A percentile compares a stretch with the other conserved stretches of the same genome.
Conservation (phyloP, 2,329 filamentous ascomycete species). For the Venturia carpophila region DNA sequence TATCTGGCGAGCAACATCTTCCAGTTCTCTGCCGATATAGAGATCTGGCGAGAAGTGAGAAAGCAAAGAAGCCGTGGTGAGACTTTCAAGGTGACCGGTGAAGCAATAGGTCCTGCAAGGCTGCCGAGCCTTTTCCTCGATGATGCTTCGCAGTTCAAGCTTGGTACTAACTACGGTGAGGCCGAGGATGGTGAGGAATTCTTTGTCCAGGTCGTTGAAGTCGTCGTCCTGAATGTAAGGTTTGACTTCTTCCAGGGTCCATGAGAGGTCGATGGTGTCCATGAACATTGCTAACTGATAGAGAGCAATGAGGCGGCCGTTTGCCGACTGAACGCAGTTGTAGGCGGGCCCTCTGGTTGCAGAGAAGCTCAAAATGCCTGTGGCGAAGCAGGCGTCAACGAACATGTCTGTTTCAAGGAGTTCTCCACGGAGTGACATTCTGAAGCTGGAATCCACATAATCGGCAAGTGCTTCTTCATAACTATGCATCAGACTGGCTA, state of each 20-base stretch:
- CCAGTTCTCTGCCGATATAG: neutral
- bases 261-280: neutral
- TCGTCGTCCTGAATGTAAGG: neutral
- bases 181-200: neutral
- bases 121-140: neutral
- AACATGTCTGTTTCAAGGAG: neutral
- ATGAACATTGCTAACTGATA: slow-evolving; percentile 7
- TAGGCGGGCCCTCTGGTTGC: neutral
- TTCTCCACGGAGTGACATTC: neutral
- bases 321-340: neutral
- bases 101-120: neutral
- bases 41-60: neutral
- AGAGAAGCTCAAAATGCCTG: slow-evolving; percentile 3
- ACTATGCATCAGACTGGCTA: neutral
- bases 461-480: neutral
- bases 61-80: neutral
- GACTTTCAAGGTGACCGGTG: slow-evolving; percentile 1
- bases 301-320: neutral
- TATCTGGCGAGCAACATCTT: neutral
- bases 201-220: neutral
- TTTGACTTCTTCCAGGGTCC: neutral
- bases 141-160: neutral
- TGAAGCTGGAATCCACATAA: neutral
- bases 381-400: neutral
- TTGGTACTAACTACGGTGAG: neutral